Evolutionary conservation across 305 asterid species (phyloP).

Genomic region (Lippia alba): DNA sequence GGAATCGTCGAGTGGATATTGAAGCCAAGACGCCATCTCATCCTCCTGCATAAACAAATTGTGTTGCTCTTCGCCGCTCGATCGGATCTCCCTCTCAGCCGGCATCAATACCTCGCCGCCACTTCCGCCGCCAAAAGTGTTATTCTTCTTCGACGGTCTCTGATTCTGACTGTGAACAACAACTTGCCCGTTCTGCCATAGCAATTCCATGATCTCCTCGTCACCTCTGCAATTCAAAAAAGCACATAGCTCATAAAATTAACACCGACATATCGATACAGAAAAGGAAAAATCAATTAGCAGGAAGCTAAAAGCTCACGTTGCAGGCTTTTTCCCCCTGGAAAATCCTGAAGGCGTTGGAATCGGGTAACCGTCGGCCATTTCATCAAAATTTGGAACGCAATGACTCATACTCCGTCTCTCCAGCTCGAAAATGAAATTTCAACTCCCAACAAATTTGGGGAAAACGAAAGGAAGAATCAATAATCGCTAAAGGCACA

Average conservation of each 20-base stretch:
- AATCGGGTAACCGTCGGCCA: slow-evolving; percentile 45
- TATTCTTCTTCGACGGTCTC: slow-evolving; percentile 35
- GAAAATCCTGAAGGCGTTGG: slow-evolving; percentile 41
- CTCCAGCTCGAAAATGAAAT: slow-evolving; percentile 4
- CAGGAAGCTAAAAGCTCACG: slow-evolving; percentile 35
- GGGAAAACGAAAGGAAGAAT: too few relatives aligned
- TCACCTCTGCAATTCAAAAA: slow-evolving; percentile 46
- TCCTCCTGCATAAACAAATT: slow-evolving; percentile 69
- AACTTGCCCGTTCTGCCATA: slow-evolving; percentile 66
- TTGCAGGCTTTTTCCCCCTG: slow-evolving; percentile 40
- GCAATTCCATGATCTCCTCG: slow-evolving; percentile 61
- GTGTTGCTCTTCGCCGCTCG: slow-evolving; percentile 43
- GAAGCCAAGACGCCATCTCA: slow-evolving; percentile 72
- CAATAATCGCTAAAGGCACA: too few relatives aligned
- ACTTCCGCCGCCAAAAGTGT: slow-evolving; percentile 15
- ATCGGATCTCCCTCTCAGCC: slow-evolving; percentile 47
- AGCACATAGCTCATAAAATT: background rate
- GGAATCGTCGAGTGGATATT: slow-evolving; percentile 57
- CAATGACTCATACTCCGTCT: slow-evolving; percentile 44
- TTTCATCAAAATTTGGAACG: slow-evolving; percentile 55
- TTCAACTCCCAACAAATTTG: background rate
- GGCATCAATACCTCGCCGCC: slow-evolving; percentile 33
- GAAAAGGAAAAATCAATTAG: background rate
- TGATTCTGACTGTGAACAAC: slow-evolving; percentile 57
- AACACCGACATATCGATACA: background rate